Percentiles rank a stretch among this genome's conserved stretches.
phyloP scores from a whole-genome alignment of 768 basidiomycete genomes.

The Amanita exitialis region DNA sequence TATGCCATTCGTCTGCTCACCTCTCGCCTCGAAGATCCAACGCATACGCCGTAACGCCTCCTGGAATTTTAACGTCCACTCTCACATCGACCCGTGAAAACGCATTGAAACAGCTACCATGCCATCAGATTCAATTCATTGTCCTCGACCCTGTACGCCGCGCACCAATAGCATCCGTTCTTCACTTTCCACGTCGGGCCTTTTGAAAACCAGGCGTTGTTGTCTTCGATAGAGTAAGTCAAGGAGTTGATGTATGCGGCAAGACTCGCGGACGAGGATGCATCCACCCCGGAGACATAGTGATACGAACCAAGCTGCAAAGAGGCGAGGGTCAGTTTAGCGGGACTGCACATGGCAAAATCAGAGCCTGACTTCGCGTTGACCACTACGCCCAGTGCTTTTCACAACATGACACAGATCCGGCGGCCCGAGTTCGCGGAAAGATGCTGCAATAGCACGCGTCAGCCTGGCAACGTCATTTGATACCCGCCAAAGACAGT shows the following conservation, averaged over 20 bases:
- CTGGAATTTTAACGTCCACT: conserved; percentile 97
- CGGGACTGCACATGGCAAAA: neutral
- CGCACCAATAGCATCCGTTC: conserved; percentile 85
- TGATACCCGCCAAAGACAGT: neutral
- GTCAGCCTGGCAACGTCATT: conserved; percentile 10
- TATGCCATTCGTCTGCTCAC: conserved; percentile 31
- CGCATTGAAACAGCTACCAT: conserved; percentile 85
- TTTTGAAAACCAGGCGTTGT: conserved; percentile 86
- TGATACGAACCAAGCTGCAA: conserved; percentile 89
- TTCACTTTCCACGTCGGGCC: conserved; percentile 81
- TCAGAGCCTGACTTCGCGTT: conserved; percentile 43
- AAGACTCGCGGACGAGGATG: conserved; percentile 93
- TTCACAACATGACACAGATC: conserved; percentile 96
- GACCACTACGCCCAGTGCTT: conserved; percentile 71
- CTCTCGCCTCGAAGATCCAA: conserved; percentile 91
- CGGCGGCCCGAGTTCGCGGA: conserved; percentile 94
- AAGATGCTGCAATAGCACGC: conserved; percentile 55
- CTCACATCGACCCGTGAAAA: conserved; percentile 95
- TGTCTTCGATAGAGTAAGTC: conserved; percentile 92
- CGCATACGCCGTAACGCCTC: conserved; percentile 90
- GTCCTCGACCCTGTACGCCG: conserved; percentile 13
- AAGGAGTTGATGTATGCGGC: conserved; percentile 98
- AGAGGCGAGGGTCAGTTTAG: neutral
- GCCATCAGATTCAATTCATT: neutral
- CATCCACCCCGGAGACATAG: conserved; percentile 97